phyloP scores from a whole-genome alignment of 2,329 filamentous ascomycete species.

The Fusarium ramigenum region DNA sequence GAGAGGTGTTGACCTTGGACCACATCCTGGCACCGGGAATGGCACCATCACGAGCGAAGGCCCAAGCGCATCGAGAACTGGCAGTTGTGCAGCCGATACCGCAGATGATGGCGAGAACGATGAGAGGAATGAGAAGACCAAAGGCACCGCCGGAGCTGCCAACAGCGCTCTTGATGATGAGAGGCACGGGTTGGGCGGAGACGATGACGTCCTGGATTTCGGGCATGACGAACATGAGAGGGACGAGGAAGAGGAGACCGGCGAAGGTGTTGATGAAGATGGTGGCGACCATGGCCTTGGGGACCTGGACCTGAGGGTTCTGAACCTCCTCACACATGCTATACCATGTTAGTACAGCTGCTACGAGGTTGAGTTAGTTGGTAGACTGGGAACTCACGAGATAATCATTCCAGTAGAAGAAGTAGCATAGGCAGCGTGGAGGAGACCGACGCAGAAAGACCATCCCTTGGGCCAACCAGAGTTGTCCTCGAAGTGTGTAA shows the following conservation, averaged over 20 bases:
- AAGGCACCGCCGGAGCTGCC: background rate
- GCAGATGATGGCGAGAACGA: slow-evolving; percentile 4
- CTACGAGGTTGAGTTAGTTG: background rate
- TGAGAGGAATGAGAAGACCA: background rate
- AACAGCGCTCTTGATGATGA: slow-evolving; percentile 61
- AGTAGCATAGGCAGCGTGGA: slow-evolving; percentile 78
- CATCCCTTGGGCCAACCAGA: slow-evolving; percentile 77
- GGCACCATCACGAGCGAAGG: slow-evolving; percentile 13
- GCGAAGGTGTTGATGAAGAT: slow-evolving; percentile 72
- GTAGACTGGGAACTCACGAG: slow-evolving; percentile 60
- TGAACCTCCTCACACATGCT: slow-evolving; percentile 81
- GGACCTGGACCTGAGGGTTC: slow-evolving; percentile 72
- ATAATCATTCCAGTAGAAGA: slow-evolving; percentile 84
- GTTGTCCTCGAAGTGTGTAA: slow-evolving; percentile 71
- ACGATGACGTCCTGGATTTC: slow-evolving; percentile 64
- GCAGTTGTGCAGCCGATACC: slow-evolving; percentile 17
- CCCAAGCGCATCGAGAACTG: slow-evolving; percentile 10
- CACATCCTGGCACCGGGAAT: slow-evolving; percentile 7
- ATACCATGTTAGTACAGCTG: background rate
- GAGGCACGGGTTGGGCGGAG: slow-evolving; percentile 69
- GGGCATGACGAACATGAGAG: slow-evolving; percentile 74
- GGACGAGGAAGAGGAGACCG: slow-evolving; percentile 74
- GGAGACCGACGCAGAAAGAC: slow-evolving; percentile 77
- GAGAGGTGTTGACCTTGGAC: background rate
- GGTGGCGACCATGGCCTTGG: slow-evolving; percentile 75